Conservation (phyloP, 2,329 filamentous ascomycete species). For the Penicillium sp. region DNA sequence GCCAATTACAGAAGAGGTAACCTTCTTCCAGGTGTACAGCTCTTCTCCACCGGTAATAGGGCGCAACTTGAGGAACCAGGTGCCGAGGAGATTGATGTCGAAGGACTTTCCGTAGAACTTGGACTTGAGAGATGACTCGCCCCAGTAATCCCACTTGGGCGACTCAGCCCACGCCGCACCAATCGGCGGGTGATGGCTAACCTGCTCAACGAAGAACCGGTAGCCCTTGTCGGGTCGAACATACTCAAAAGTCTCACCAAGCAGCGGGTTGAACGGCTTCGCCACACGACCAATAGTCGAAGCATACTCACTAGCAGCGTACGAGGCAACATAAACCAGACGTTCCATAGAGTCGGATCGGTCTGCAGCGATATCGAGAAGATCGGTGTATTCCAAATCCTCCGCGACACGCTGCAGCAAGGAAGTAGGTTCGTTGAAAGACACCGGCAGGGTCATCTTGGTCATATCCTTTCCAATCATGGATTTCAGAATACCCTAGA, state of each 20-base stretch:
- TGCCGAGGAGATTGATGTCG: conserved; percentile 93
- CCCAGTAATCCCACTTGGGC: conserved; percentile 93
- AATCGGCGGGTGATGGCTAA: conserved; percentile 94
- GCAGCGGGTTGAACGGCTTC: conserved; percentile 95
- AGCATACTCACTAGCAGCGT: conserved; percentile 94
- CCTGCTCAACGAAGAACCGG: conserved; percentile 97
- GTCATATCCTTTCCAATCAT: conserved; percentile 99
- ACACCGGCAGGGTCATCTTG: conserved; percentile 97
- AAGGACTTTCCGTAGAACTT: conserved; percentile 99
- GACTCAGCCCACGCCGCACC: conserved; percentile 93
- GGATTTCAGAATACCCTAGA: conserved; percentile 90
- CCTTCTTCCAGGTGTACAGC: conserved; percentile 98
- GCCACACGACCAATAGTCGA: conserved; percentile 96
- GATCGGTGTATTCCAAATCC: conserved; percentile 96
- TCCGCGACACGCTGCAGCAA: conserved; percentile 92
- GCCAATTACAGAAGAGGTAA: conserved; percentile 94
- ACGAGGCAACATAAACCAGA: conserved; percentile 91
- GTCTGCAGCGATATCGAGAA: conserved; percentile 87
- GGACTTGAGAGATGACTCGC: conserved; percentile 91
- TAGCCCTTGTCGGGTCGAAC: conserved; percentile 95
- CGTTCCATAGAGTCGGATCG: conserved; percentile 87
- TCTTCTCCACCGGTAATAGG: conserved; percentile 78
- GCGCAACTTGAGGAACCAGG: conserved; percentile 90
- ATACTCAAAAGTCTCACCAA: conserved; percentile 97
- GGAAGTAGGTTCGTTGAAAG: conserved; percentile 98